Evolutionary conservation across 225 moss, liverwort and hornwort species (phyloP).

Genomic region (Polytrichum formosum): DNA sequence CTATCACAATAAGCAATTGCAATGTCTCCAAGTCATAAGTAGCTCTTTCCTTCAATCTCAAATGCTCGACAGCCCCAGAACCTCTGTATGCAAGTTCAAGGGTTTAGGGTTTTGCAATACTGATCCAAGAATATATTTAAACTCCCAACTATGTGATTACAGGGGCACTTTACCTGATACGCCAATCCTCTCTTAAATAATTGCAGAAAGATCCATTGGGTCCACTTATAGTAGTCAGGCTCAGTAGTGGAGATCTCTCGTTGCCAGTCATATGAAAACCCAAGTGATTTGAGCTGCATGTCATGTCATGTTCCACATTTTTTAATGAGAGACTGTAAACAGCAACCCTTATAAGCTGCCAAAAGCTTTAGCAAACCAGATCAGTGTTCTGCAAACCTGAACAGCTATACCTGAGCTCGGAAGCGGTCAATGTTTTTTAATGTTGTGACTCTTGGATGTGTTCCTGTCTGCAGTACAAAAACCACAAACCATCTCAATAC

Average conservation of each 20-base stretch:
- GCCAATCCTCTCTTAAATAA: slow-evolving; percentile 85
- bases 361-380: neutral
- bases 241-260: slow-evolving; percentile 93
- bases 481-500: no score
- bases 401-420: slow-evolving; percentile 60
- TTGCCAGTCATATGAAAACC: slow-evolving; percentile 98
- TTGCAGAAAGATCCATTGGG: slow-evolving; percentile 96
- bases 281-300: slow-evolving; percentile 81
- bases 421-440: slow-evolving; percentile 80
- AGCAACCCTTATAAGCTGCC: neutral
- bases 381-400: no score
- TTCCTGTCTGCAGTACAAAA: slow-evolving; percentile 71
- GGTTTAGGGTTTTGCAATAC: no score
- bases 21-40: no score
- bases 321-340: neutral
- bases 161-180: slow-evolving; percentile 57
- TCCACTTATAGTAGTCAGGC: slow-evolving; percentile 99
- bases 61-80: no score
- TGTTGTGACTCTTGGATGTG: slow-evolving; percentile 92
- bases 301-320: neutral
- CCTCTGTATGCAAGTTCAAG: no score
- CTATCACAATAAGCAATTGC: no score
- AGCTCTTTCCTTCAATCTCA: no score
- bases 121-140: no score
- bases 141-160: neutral